Percentiles rank a stretch among this genome's conserved stretches.
Evolutionary conservation across 148 eudicot species (phyloP).

Genomic region (Arctostaphylos glauca): DNA sequence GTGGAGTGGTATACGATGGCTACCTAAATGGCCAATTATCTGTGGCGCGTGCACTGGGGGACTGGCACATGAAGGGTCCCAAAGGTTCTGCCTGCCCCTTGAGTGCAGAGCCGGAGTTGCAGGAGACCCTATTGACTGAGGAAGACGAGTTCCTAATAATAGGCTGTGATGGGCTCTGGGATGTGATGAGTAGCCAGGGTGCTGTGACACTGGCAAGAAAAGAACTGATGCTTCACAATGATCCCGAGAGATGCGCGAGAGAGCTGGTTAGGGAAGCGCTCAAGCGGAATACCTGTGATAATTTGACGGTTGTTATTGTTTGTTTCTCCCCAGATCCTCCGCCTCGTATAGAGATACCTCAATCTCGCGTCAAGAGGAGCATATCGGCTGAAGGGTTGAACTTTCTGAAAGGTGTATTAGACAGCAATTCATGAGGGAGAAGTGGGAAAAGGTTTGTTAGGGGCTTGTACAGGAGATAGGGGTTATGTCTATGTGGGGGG

Average conservation of each 20-base stretch:
- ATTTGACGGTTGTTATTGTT: conserved; percentile 63
- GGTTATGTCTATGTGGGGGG: neutral
- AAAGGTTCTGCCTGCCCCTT: conserved; percentile 66
- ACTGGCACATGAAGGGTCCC: conserved; percentile 89
- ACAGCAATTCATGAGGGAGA: conserved; percentile 39
- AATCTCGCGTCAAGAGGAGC: conserved; percentile 44
- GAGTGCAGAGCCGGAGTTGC: conserved; percentile 80
- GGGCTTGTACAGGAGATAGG: conserved; percentile 1
- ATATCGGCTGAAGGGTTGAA: conserved; percentile 77
- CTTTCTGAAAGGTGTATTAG: conserved; percentile 66
- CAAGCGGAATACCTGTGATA: conserved; percentile 66
- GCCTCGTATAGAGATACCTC: conserved; percentile 51
- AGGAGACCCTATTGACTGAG: conserved; percentile 53
- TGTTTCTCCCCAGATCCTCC: conserved; percentile 82
- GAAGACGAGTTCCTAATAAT: conserved; percentile 79
- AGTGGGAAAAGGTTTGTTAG: neutral
- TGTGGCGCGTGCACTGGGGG: conserved; percentile 87
- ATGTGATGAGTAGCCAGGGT: conserved; percentile 88
- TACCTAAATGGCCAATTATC: conserved; percentile 85
- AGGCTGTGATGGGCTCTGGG: conserved; percentile 95
- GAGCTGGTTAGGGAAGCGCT: conserved; percentile 84
- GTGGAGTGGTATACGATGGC: conserved; percentile 81
- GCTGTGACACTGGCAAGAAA: conserved; percentile 70
- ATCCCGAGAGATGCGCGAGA: conserved; percentile 70
- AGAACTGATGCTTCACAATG: conserved; percentile 76